A percentile compares a stretch with the other conserved stretches of the same genome.
phyloP scores from a whole-genome alignment of 257 asterid genomes.

The Marsdenia floribunda region DNA sequence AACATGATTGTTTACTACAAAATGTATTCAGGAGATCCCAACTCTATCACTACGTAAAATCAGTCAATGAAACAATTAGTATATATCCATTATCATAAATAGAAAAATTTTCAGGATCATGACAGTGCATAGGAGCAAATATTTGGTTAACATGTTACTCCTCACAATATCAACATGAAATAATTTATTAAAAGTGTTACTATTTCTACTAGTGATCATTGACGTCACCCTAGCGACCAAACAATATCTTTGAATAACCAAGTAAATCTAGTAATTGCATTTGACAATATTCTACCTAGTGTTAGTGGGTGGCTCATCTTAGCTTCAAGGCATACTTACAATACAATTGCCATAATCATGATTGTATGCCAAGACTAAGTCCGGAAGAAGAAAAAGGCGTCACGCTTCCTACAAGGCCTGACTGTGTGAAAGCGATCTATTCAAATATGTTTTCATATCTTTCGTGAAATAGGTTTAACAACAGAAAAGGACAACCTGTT shows the following conservation, averaged over 20 bases:
- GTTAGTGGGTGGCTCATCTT: slow-evolving; percentile 17
- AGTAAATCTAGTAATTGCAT: slow-evolving; percentile 8
- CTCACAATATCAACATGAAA: neutral
- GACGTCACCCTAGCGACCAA: slow-evolving; percentile 15
- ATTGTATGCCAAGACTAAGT: slow-evolving; percentile 13
- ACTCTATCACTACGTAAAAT: neutral
- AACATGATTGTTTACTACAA: slow-evolving; percentile 2
- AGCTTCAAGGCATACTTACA: slow-evolving; percentile 6
- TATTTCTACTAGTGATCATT: slow-evolving; percentile 8
- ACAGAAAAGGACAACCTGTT: neutral
- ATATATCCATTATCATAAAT: neutral
- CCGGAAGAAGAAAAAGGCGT: slow-evolving; percentile 1
- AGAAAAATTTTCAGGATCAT: neutral
- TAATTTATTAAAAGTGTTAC: slow-evolving; percentile 7
- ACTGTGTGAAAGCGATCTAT: neutral
- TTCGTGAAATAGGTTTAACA: neutral
- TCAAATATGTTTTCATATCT: slow-evolving; percentile 10
- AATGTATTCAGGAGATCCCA: slow-evolving; percentile 9
- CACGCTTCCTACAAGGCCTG: neutral
- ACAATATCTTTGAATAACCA: slow-evolving; percentile 5
- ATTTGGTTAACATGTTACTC: neutral
- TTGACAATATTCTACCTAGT: neutral
- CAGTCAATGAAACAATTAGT: neutral
- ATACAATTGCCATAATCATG: slow-evolving; percentile 9
- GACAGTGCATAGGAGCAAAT: neutral